Percentiles rank a stretch among this genome's conserved stretches.
phyloP scores from a whole-genome alignment of 164 flowering plant species.

The Tetrastigma voinierianum region DNA sequence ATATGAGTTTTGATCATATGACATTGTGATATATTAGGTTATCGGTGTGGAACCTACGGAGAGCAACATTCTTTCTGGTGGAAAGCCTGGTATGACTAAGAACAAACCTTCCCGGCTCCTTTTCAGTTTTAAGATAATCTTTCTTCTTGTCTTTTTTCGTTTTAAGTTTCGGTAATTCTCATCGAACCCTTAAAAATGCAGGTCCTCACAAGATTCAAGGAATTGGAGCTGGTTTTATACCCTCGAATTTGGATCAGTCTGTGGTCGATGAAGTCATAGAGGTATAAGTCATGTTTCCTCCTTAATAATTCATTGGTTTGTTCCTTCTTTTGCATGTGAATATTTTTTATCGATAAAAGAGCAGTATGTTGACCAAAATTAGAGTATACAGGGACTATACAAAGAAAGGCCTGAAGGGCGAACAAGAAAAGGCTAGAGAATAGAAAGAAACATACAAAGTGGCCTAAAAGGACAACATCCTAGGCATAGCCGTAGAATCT shows the following conservation, averaged over 20 bases:
- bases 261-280: conserved; percentile 82
- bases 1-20: background rate
- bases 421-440: too few relatives aligned
- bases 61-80: conserved; percentile 91
- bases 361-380: too few relatives aligned
- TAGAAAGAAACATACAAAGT: too few relatives aligned
- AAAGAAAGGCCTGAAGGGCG: too few relatives aligned
- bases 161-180: background rate
- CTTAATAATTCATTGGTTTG: background rate
- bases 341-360: too few relatives aligned
- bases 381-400: too few relatives aligned
- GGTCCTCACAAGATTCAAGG: conserved; percentile 99
- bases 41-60: conserved; percentile 93
- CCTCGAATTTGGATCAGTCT: conserved; percentile 65
- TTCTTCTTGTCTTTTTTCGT: background rate
- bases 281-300: conserved; percentile 32
- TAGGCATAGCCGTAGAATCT: too few relatives aligned
- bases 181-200: conserved; percentile 28
- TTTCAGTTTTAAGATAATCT: background rate
- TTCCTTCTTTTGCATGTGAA: conserved; percentile 1
- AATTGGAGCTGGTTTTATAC: conserved; percentile 98
- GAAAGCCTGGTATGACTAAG: conserved; percentile 75
- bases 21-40: conserved; percentile 43
- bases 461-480: too few relatives aligned
- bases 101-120: background rate